Base-by-base conservation (phyloP, 371 early-diverging fungal species). In the Umbelopsis sp. region DNA sequence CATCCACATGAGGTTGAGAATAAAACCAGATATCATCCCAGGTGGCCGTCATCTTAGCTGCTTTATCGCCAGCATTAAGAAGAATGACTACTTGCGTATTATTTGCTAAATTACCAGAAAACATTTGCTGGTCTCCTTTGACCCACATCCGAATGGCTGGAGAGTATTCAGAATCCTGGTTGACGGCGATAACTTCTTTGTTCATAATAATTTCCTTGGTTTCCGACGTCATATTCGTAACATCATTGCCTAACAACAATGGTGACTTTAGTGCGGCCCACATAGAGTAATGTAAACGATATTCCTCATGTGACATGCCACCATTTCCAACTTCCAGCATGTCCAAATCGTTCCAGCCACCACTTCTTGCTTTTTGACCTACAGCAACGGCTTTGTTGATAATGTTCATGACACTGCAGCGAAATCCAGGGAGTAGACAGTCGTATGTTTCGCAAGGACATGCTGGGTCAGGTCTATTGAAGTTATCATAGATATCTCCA, bases 321-420 rank as follows among this genome's bases (percentile, higher is more conserved):
- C 80, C 82, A 66, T 82, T 82, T 5, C 82, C 84, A 32, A 82
- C 79, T 73, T 84, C 78, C 50, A 84, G 69, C 80, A 82, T 82
- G 64, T 84, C 85, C 46, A 78, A 71, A 71, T 84, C 85, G 68
- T 79, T 81, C 70, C 76, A 84, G 22, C 75, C 79, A 50, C 81
- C 82, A 12, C 74, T 71, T n/a, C 71, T 63, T 8, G 76, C 65
- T 45, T 77, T 70, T 14, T 73, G 69, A 12, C 52, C 57, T 41
- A 80, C 50, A 9, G 66, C 25, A 14, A 29, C 50, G 3, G 66
- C 50, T 32, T 66, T 66, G 29, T 66, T 50, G 44, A 66, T 66
- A 18, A 66, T 66, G 51, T 66, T 66, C 38, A 50, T 29, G 16
- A 51, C 24, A 32, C 25, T 46, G 50, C 66, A 66, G 29, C 50